Base-by-base conservation (phyloP, 139 green algal species). In the Auxenochlorella pyrenoidosa region DNA sequence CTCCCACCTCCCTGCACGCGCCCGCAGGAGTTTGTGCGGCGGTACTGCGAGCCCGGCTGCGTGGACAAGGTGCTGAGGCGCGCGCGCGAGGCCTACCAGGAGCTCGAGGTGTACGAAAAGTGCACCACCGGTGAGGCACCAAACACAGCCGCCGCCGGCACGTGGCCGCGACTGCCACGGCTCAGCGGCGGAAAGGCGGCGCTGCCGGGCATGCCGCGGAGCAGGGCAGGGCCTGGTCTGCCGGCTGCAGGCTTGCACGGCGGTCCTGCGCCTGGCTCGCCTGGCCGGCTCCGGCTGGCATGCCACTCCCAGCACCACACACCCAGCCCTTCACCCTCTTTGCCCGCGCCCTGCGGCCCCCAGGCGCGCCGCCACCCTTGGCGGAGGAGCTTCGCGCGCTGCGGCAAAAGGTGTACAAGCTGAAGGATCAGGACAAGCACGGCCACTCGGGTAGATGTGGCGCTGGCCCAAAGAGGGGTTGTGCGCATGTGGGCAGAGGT, bases 331-430 rank as follows among this genome's bases (percentile, higher is more conserved):
- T 54, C 47, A 54, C 47, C 47, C 6, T 10, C 63, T 71, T 38
- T 12, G 15, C n/a, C 5, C 26, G 4, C 66, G 3, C 54, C n/a
- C 68, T 24, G 5, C 0, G 44, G 68, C 47, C 47, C 47, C 47
- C 70, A 76, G 70, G 70, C 70, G 36, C 70, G 70, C 34, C 70
- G 15, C 70, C 70, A 4, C 70, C 70, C 30, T 34, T 76, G 70
- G 70, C 70, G 2, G 70, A 76, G 70, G 70, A 76, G 70, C 70
- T 76, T 34, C 70, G 70, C 18, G 70, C 70, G 34, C 70, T 76
- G 70, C 70, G 70, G 16, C 70, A 76, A 10, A 76, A 76, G 34
- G 70, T 76, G 70, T 76, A 76, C 70, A 76, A 76, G 70, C 70
- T 76, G 12, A 76, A 76, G 70, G 70, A 76, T 34, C 70, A 76